Conservation (phyloP, 2,329 filamentous ascomycete genomes). For the Apiospora marii region DNA sequence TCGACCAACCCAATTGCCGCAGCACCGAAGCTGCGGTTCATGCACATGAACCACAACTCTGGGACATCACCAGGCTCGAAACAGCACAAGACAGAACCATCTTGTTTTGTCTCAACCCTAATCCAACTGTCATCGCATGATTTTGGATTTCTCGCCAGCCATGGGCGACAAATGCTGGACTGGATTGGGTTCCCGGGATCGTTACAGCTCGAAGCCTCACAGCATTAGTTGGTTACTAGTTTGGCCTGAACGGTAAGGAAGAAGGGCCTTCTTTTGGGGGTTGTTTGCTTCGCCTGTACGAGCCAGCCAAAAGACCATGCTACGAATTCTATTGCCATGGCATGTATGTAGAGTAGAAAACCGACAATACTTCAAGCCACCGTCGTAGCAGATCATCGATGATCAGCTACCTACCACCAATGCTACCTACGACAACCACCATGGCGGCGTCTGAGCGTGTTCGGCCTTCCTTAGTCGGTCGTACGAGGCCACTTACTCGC, state of each 20-base stretch:
- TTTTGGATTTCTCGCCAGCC: slow-evolving; percentile 18
- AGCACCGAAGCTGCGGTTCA: slow-evolving; percentile 16
- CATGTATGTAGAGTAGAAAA: neutral
- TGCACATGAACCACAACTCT: slow-evolving; percentile 19
- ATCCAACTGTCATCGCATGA: slow-evolving; percentile 14
- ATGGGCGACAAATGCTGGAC: neutral
- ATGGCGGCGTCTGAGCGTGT: slow-evolving; percentile 3
- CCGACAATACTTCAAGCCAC: neutral
- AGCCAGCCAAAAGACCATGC: neutral
- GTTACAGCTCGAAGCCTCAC: slow-evolving; percentile 17
- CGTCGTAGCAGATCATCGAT: neutral
- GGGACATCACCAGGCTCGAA: slow-evolving; percentile 19
- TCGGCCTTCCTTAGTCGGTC: slow-evolving; percentile 10
- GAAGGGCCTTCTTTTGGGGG: neutral
- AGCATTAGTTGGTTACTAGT: neutral
- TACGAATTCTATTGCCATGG: neutral
- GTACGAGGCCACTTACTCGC: slow-evolving; percentile 15
- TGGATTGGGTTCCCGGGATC: neutral
- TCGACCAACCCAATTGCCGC: slow-evolving; percentile 2
- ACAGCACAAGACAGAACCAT: slow-evolving; percentile 15
- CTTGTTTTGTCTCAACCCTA: slow-evolving; percentile 20
- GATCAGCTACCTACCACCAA: neutral
- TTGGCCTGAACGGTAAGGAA: neutral
- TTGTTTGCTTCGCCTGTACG: slow-evolving; percentile 10
- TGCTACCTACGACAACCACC: neutral